Conservation (phyloP, 2,329 filamentous ascomycete genomes). For the Venturia aucupariae region DNA sequence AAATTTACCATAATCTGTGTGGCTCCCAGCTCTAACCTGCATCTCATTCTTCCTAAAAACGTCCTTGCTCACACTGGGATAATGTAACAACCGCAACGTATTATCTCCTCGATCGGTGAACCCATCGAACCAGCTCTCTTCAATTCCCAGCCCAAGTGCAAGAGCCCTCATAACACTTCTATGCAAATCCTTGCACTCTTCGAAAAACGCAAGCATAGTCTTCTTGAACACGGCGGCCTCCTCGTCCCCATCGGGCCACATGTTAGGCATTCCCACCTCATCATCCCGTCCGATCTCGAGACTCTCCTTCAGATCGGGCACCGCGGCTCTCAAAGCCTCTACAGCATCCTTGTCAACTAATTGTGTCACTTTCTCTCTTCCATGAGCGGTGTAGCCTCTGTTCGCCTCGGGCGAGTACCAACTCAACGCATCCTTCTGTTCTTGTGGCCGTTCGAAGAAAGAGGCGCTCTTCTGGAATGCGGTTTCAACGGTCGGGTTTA, state of each 20-base stretch:
- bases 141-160: slow-evolving; percentile 68
- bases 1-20: slow-evolving; percentile 55
- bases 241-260: slow-evolving; percentile 57
- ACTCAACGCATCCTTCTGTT: slow-evolving; percentile 30
- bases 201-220: slow-evolving; percentile 68
- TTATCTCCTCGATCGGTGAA: slow-evolving; percentile 52
- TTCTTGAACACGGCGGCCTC: slow-evolving; percentile 54
- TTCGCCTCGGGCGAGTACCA: slow-evolving; percentile 40
- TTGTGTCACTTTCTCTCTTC: slow-evolving; percentile 33
- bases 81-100: slow-evolving; percentile 62
- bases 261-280: slow-evolving; percentile 58
- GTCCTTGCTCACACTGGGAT: slow-evolving; percentile 56
- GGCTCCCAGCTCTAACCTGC: slow-evolving; percentile 68
- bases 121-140: slow-evolving; percentile 63
- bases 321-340: slow-evolving; percentile 25
- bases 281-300: slow-evolving; percentile 54
- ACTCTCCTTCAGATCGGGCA: slow-evolving; percentile 45
- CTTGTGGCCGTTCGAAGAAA: slow-evolving; percentile 30
- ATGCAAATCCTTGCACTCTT: slow-evolving; percentile 65
- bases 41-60: slow-evolving; percentile 58
- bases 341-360: slow-evolving; percentile 28
- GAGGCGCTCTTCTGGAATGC: slow-evolving; percentile 48
- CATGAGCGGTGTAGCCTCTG: slow-evolving; percentile 38
- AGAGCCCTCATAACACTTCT: slow-evolving; percentile 74
- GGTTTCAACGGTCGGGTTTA: slow-evolving; percentile 46